Base-by-base conservation (phyloP, 179 eudicot species). In the Vitellaria paradoxa region DNA sequence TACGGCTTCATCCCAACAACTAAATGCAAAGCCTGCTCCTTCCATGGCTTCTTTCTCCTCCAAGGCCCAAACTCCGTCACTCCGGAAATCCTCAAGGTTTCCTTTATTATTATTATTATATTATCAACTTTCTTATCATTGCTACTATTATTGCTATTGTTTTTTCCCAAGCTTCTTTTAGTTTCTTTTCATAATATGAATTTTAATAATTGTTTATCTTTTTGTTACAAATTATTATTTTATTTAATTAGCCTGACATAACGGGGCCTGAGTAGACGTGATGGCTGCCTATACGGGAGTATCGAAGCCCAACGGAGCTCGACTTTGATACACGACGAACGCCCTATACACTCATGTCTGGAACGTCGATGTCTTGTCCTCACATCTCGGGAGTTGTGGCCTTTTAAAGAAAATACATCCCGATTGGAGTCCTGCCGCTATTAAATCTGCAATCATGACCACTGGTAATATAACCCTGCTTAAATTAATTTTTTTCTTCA, bases 331-430 rank as follows among this genome's bases (percentile, higher is more conserved):
- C 78, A 3, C 89, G 92, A 13, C 69, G 57, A 23, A 60, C 80
- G 14, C 63, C 90, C 0, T 91, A 9, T 56, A 74, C 70, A 52
- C 42, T 69, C 5, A 66, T 53, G n/a, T 85, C 89, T 3, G 97
- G 97, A 0, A 91, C 96, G 0, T 93, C 97, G 7, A 93, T 91
- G 97, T 84, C 97, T 24, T 88, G 92, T 76, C 97, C 96, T 20
- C 96, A 89, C 75, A 80, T 89, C 49, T 66, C 97, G 5, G 97
- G 97, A 8, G 77, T 91, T 62, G 96, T 70, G 96, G 92, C 71
- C 89, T 93, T 68, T 86, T 92, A 3, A 92, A 85, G 45, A 83
- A 85, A 7, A 79, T 87, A 45, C 82, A 91, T 70, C 93, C 91
- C 0, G 63, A 83, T 42, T 93, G 97, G 96, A 87, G 90, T 76